A percentile compares a stretch with the other conserved stretches of the same genome.
Evolutionary conservation across 176 grass and related monocot genomes (phyloP).

Genomic region (Avena sativa): DNA sequence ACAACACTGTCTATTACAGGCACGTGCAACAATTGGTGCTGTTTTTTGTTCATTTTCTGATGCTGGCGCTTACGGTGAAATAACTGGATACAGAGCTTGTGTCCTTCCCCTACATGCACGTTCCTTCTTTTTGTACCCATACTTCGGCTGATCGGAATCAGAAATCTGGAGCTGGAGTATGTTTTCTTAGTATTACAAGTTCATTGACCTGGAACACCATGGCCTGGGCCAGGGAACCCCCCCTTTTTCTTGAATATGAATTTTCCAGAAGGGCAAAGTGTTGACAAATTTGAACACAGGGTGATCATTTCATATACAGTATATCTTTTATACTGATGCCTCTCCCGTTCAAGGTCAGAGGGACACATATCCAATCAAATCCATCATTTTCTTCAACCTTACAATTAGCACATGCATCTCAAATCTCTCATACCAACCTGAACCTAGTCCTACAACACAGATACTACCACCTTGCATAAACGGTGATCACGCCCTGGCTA

Average conservation of each 20-base stretch:
- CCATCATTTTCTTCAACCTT: neutral
- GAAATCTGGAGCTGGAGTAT: too few relatives aligned
- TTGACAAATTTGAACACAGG: neutral
- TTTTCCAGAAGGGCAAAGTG: neutral
- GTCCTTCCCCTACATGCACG: too few relatives aligned
- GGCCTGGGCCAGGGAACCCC: too few relatives aligned
- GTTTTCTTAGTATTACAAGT: too few relatives aligned
- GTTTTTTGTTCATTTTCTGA: neutral
- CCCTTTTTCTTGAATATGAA: neutral
- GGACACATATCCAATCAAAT: neutral
- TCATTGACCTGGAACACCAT: too few relatives aligned
- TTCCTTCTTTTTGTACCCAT: too few relatives aligned
- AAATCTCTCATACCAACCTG: neutral
- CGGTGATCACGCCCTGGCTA: neutral
- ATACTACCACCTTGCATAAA: neutral
- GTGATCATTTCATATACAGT: neutral
- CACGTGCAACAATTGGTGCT: neutral
- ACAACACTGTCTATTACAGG: neutral
- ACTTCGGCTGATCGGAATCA: too few relatives aligned
- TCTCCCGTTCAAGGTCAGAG: neutral
- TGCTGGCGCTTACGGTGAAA: neutral
- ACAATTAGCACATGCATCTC: neutral
- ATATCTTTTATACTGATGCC: neutral
- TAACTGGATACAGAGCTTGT: neutral
- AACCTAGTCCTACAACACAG: neutral